Conservation (phyloP, 1,284 basidiomycete species). For the Xerocomus amazonicus region DNA sequence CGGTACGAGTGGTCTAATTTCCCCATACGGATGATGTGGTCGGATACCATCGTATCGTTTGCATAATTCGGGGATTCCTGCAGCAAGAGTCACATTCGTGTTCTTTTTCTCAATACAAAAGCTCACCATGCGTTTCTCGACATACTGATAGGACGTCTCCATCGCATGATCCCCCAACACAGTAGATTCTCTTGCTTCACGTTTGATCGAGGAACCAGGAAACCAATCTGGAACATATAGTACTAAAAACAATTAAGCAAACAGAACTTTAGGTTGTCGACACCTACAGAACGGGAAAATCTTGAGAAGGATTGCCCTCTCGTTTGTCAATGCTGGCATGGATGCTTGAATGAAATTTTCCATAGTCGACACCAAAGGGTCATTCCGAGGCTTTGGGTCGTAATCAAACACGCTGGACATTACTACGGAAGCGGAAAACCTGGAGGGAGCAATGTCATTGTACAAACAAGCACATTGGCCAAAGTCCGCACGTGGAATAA, state of each 20-base stretch:
- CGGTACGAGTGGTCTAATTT: conserved; percentile 2
- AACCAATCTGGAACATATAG: conserved; percentile 11
- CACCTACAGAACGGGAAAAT: conserved; percentile 13
- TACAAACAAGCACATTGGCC: background rate
- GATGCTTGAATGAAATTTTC: background rate
- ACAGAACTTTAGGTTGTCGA: background rate
- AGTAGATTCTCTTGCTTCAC: background rate
- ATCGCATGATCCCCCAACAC: background rate
- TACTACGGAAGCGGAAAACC: conserved; percentile 11
- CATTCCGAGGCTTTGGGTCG: conserved; percentile 7
- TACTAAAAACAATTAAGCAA: background rate
- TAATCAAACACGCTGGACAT: conserved; percentile 17
- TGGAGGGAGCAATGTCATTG: background rate
- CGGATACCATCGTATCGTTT: conserved; percentile 5
- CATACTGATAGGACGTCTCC: conserved; percentile 10
- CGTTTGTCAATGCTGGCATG: background rate
- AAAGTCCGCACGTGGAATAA: conserved; percentile 2
- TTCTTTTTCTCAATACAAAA: background rate
- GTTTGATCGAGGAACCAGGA: conserved; percentile 8
- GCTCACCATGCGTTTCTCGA: conserved; percentile 9
- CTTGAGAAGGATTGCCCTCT: conserved; percentile 6
- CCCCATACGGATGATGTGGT: conserved; percentile 10
- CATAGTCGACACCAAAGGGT: conserved; percentile 9
- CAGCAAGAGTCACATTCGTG: background rate
- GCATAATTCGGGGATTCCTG: background rate